Evolutionary conservation across 805 yeast species (phyloP), one percentile per base, ranked within the genome.

Genomic region (Yarrowia divulgata): DNA sequence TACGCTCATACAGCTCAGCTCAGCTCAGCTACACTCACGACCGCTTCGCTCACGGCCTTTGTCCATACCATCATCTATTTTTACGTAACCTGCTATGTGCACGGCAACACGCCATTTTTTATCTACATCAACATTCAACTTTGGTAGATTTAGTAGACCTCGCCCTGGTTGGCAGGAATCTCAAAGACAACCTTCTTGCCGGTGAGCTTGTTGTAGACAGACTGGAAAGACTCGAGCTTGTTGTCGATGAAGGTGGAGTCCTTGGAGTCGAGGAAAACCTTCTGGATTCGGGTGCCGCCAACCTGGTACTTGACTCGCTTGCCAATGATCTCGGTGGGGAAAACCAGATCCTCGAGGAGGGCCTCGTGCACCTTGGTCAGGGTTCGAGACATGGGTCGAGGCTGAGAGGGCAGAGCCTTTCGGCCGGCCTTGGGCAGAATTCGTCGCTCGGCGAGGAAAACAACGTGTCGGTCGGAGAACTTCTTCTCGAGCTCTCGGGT

Each of bases 351-450:
- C 87, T 95, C 99, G 84, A 94, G 91, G 86, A 94, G 86, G 84
- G 92, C 91, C 86, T 95, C 98, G 85, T 94, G 99, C 77, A 94
- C 99, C 81, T 98, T 93, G 78, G 97, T 89, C 84, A 95, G 88
- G 81, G 99, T 94, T 90, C 99, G 93, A 79, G 98, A 93, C 88
- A 97, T 92, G 84, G 99, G 99, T 89, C 99, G 93, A 93, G 95
- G 93, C 87, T 95, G 99, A 79, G 83, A 85, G 84, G 89, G 91
- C 88, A 93, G 91, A 73, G 97, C 87, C 75, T 73, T 76, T 87
- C 98, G 93, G 80, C 96, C 91, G 83, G 98, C 98, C 89, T 92
- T 94, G 86, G 98, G 97, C 82, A 95, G 88, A 86, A 94, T 95
- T 87, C 97, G 92, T 88, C 99, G 92, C 88, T 94, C 98, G 82